Evolutionary conservation across 2,329 filamentous ascomycete genomes (phyloP), one percentile per base, ranked within the genome.

Genomic region (Hypoxylon sp.): DNA sequence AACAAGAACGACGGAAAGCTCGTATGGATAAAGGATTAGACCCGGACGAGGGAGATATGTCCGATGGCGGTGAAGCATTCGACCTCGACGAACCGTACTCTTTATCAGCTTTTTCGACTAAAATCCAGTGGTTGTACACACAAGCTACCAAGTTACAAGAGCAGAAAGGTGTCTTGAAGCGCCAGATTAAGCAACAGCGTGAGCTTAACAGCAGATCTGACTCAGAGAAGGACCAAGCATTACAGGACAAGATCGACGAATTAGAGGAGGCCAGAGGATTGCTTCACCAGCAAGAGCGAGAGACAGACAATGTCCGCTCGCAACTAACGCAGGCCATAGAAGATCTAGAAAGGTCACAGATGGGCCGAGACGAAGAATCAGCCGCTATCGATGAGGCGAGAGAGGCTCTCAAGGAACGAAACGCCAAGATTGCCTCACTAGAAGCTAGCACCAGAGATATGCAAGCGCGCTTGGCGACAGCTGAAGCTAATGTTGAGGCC

Each of bases 101-200:
- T 1, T 82, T 97, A 3, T 84, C 87, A 21, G 92, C 91, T 19
- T 97, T 98, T 78, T 91, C 90, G 15, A 83, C 88, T 7, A 93
- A 93, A 75, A 89, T 98, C 0, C 91, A 94, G 74, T 92, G 89
- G 81, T 83, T 98, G 3, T 93, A 94, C 76, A 85, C 86, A 44
- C 92, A 93, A 65, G 88, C 93, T n/a, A 91, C 90, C 17, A 88
- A 88, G 19, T 83, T 98, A 37, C 91, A 93, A 68, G 93, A 97
- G 74, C 94, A 98, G 77, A 97, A 97, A 78, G 89, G 89, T 53
- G 94, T 97, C 21, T 86, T 98, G 7, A 92, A 95, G 75, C 89
- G 94, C 47, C 94, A 98, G 79, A 95, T 98, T 75, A 95, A 97
- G 81, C 94, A 98, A 78, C 95, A 98, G 80, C 92, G 94, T 65